Evolutionary conservation across 2,329 filamentous ascomycete genomes (phyloP).

Genomic region (Fusarium nodosum): DNA sequence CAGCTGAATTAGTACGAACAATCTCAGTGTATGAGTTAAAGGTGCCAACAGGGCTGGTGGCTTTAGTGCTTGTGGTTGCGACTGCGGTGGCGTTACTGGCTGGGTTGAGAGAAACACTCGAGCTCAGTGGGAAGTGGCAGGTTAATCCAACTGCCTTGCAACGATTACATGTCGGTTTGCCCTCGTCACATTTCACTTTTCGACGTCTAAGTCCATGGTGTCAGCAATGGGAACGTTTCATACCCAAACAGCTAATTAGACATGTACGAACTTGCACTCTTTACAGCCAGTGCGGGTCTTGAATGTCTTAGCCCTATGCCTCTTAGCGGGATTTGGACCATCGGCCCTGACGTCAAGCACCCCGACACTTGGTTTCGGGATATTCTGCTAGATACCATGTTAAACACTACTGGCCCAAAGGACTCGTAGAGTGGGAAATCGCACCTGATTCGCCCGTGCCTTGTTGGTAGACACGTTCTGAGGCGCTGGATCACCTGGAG

Average conservation of each 20-base stretch:
- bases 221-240: neutral
- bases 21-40: slow-evolving; percentile 7
- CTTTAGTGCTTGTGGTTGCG: neutral
- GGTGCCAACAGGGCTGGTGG: neutral
- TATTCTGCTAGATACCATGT: slow-evolving; percentile 10
- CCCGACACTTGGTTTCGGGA: slow-evolving; percentile 31
- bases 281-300: slow-evolving; percentile 44
- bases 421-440: neutral
- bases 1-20: neutral
- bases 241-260: slow-evolving; percentile 1
- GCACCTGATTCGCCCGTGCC: slow-evolving; percentile 2
- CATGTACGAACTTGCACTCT: slow-evolving; percentile 42
- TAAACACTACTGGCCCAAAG: neutral
- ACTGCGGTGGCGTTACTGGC: neutral
- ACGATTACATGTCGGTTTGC: slow-evolving; percentile 36
- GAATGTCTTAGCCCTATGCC: slow-evolving; percentile 33
- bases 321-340: slow-evolving; percentile 17
- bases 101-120: slow-evolving; percentile 2
- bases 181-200: slow-evolving; percentile 47
- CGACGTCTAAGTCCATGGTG: slow-evolving; percentile 31
- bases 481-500: neutral
- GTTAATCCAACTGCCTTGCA: slow-evolving; percentile 30
- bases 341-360: slow-evolving; percentile 30
- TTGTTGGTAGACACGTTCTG: neutral
- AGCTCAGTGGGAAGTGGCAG: slow-evolving; percentile 34